Percentiles rank a stretch among this genome's conserved stretches.
phyloP scores from a whole-genome alignment of 768 basidiomycete species.

The Trametes sanguinea region DNA sequence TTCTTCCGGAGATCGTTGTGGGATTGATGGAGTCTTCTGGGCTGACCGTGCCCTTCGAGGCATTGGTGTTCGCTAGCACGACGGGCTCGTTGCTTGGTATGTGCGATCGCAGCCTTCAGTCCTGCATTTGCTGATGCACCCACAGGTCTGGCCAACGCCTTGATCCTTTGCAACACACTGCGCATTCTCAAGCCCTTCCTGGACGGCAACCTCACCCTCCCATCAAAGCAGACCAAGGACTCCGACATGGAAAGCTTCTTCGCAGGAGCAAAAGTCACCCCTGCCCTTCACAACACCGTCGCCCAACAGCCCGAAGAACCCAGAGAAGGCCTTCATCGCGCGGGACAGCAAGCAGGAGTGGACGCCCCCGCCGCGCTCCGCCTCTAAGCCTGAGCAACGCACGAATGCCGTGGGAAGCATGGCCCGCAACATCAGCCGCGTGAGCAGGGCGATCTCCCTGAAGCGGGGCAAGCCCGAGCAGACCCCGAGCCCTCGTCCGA shows the following conservation, averaged over 20 bases:
- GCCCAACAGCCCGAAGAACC: slow-evolving; percentile 17
- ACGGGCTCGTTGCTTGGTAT: slow-evolving; percentile 58
- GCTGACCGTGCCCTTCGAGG: slow-evolving; percentile 46
- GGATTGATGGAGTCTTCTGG: slow-evolving; percentile 52
- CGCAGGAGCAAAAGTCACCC: slow-evolving; percentile 25
- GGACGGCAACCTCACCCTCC: slow-evolving; percentile 26
- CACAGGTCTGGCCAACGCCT: slow-evolving; percentile 63
- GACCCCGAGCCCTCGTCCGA: background rate
- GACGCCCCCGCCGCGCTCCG: slow-evolving; percentile 12
- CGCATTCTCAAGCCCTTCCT: slow-evolving; percentile 59
- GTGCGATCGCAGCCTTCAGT: slow-evolving; percentile 19
- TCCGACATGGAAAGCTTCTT: slow-evolving; percentile 30
- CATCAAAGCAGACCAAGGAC: slow-evolving; percentile 9
- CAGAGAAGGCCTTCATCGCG: slow-evolving; percentile 17
- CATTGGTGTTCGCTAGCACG: slow-evolving; percentile 50
- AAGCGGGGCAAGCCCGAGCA: slow-evolving; percentile 15
- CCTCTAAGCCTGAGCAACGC: slow-evolving; percentile 3
- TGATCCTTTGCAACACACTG: slow-evolving; percentile 70
- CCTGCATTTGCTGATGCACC: slow-evolving; percentile 4
- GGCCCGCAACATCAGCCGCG: slow-evolving; percentile 22
- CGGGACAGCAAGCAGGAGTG: slow-evolving; percentile 17
- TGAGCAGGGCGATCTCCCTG: slow-evolving; percentile 16
- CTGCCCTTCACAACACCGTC: slow-evolving; percentile 24
- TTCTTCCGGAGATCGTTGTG: slow-evolving; percentile 60
- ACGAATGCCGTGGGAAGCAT: slow-evolving; percentile 9